Percentiles rank a stretch among this genome's conserved stretches.
Conservation (phyloP, 495 filamentous ascomycete species). For the Penicillium flavigenum region DNA sequence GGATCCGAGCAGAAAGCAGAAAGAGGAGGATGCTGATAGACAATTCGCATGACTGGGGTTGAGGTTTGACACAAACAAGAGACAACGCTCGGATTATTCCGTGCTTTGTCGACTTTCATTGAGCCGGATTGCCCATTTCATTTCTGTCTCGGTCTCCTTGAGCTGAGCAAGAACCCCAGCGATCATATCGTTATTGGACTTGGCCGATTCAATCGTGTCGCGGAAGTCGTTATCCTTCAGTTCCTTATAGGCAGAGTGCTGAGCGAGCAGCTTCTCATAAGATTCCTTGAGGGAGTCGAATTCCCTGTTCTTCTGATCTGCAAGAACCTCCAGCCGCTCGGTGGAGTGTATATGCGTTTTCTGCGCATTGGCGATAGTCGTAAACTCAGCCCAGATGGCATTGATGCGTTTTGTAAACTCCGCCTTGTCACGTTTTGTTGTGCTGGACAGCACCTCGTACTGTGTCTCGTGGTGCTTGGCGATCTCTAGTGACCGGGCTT, state of each 20-base stretch:
- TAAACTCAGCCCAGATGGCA: constrained; percentile 29
- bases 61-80: not conserved
- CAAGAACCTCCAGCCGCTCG: constrained; percentile 60
- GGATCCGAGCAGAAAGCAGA: not conserved
- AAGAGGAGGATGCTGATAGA: not conserved
- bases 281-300: constrained; percentile 56
- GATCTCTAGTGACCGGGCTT: constrained; percentile 60
- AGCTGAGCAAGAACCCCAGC: constrained; percentile 57
- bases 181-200: constrained; percentile 53
- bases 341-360: constrained; percentile 54
- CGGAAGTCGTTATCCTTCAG: constrained; percentile 60
- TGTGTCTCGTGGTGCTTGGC: constrained; percentile 54
- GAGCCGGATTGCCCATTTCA: constrained; percentile 68
- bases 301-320: constrained; percentile 68
- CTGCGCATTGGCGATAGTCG: constrained; percentile 39
- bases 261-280: constrained; percentile 57
- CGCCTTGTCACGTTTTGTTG: constrained; percentile 55
- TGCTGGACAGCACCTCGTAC: constrained; percentile 68
- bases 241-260: constrained; percentile 62
- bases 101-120: constrained; percentile 50
- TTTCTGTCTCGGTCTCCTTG: constrained; percentile 60
- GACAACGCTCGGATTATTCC: not conserved
- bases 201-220: constrained; percentile 55
- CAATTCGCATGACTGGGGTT: not conserved
- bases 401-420: constrained; percentile 45